phyloP scores from a whole-genome alignment of 2,329 filamentous ascomycete genomes.

The Cordyceps pruinosa region DNA sequence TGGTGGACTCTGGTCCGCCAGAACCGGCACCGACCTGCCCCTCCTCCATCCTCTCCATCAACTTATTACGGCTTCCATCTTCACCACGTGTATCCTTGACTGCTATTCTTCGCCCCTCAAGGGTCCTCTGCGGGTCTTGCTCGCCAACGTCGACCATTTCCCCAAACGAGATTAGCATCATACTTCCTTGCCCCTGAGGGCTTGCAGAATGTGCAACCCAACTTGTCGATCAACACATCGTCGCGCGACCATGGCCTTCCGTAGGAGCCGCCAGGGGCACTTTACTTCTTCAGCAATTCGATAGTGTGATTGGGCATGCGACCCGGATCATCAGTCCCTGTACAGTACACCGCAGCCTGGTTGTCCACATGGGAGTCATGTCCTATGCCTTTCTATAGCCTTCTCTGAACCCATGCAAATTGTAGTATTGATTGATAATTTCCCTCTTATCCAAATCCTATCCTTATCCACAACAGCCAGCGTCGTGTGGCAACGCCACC shows the following conservation, averaged over 20 bases:
- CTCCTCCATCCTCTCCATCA: neutral
- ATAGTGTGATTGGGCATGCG: neutral
- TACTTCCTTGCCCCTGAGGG: neutral
- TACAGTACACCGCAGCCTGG: neutral
- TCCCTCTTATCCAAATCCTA: neutral
- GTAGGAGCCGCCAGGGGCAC: neutral
- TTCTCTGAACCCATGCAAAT: neutral
- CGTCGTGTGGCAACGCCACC: neutral
- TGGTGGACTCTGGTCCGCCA: neutral
- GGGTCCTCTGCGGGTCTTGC: neutral
- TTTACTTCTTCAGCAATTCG: neutral
- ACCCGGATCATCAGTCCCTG: neutral
- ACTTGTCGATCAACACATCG: neutral
- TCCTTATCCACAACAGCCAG: neutral
- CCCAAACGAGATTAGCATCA: conserved; percentile 2
- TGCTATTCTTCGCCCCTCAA: neutral
- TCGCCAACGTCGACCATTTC: neutral
- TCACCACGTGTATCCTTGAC: neutral
- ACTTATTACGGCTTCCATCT: conserved; percentile 3
- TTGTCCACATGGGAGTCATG: neutral
- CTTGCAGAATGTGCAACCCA: neutral
- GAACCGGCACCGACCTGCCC: conserved; percentile 3
- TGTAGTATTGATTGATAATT: neutral
- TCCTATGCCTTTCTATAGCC: too few species aligned
- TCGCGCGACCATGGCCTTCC: neutral